Evolutionary conservation across 2,329 filamentous ascomycete genomes (phyloP), one percentile per base, ranked within the genome.

Genomic region (Cladosporium sp.): DNA sequence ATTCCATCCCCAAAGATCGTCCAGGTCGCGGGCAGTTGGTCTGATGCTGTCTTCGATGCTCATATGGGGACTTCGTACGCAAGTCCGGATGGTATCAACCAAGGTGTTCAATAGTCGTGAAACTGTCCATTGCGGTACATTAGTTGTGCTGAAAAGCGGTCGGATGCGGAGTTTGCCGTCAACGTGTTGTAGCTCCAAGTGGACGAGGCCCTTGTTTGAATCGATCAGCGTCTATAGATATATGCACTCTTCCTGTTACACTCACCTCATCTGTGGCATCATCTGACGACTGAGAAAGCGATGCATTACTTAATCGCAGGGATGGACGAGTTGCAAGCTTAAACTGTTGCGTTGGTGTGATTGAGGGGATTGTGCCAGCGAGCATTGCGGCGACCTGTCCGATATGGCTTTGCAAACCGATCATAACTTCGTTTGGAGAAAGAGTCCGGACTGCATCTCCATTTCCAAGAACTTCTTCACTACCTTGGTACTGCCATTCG

Each of bases 401-500:
- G 24, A 80, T 67, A 59, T 54, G 76, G 65, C 67, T 74, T 61
- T 80, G 68, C 24, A 80, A 69, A 18, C 71, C 74, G 7, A 73
- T 68, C 64, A 79, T 70, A 5, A 81, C 70, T 65, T 78, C 74
- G 51, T 73, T 72, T 63, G 75, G 74, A 0, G 73, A 74, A 18
- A 80, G 60, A 21, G 30, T 57, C 41, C 61, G 73, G 18, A 62
- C 68, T 36, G 55, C 57, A 11, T 66, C 65, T 49, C 72, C 70
- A 24, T 72, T 59, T 52, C 65, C 66, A 38, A 41, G 49, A 11
- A 21, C 67, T 64, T 72, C 65, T 34, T 66, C 62, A 58, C 26
- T 60, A 49, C 18, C 14, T 18, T 66, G 71, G 68, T 79, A 79
- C 3, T 74, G 68, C 81, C 81, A 83, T 4, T 82, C 78, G 67